Evolutionary conservation across 768 basidiomycete genomes (phyloP), one percentile per base, ranked within the genome.

Genomic region (Imleria badia): DNA sequence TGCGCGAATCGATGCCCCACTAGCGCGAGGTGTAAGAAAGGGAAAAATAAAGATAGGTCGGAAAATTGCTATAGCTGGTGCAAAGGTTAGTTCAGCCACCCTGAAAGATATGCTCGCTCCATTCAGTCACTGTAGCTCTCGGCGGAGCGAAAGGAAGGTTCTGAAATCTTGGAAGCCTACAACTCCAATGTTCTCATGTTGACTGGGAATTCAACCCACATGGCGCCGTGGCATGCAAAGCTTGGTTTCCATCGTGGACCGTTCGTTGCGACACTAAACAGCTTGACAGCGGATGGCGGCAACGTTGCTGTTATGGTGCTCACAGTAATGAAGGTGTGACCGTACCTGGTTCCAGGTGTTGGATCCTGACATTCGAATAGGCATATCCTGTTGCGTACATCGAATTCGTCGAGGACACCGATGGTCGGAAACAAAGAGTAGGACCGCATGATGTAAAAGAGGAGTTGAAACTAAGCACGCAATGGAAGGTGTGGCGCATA

Each of bases 161-260:
- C 77, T 5, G 94, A 98, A 52, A 82, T 91, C 3, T 76, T 98
- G 23, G 89, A 94, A 56, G 91, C 89, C 2, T 88, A 89, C 60
- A 74, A 82, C 54, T 84, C 80, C 7, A 82, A 81, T 22, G 78
- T 77, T 45, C 77, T 99, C 19, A 66, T 81, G 20, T 70, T 99
- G 17, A 78, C 80, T 5, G 94, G 91, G 3, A 99, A 99, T 69
- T 90, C 91, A 0, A 86, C 92, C 2, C 87, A 89, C 57, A 76
- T 95, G 48, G 89, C 87, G 5, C 81, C 85, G 0, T 99, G 97
- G 97, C 83, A 97, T 65, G 77, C 85, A 2, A 91, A 87, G 60
- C 79, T 99, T 7, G 97, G 97, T 8, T 92, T 92, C 65, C 81
- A 81, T 54, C 73, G 63, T 22, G 72, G 74, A 5, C 86, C 85